Evolutionary conservation across 225 moss, liverwort and hornwort species (phyloP).

Genomic region (Pleurozium schreberi): DNA sequence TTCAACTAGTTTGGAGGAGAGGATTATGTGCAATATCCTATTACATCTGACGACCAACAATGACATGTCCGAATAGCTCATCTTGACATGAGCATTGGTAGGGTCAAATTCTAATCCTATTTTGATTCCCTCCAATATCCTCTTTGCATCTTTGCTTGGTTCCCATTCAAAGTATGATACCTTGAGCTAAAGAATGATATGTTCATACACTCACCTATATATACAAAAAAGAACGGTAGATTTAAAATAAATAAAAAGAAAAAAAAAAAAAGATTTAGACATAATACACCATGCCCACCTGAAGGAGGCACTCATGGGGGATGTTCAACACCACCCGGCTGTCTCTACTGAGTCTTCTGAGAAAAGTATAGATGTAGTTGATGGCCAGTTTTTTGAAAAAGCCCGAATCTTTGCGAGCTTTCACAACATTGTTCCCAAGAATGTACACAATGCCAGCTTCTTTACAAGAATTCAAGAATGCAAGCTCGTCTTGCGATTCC

Average conservation of each 20-base stretch:
- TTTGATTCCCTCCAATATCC: neutral
- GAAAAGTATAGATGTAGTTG: constrained; percentile 61
- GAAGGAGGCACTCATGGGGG: constrained; percentile 85
- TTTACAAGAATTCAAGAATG: constrained; percentile 29
- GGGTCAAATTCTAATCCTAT: neutral
- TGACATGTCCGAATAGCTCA: neutral
- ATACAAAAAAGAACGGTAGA: neutral
- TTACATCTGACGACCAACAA: neutral
- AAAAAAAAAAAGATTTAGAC: constrained; percentile 9
- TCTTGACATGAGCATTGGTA: too few species aligned
- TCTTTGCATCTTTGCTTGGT: neutral
- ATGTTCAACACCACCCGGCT: constrained; percentile 57
- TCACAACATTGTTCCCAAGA: constrained; percentile 65
- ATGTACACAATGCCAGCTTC: constrained; percentile 80
- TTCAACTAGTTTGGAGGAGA: neutral
- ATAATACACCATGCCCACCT: constrained; percentile 92
- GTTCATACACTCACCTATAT: neutral
- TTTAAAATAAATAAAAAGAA: too few species aligned
- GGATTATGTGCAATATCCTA: neutral
- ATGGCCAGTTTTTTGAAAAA: constrained; percentile 59
- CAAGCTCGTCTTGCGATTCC: constrained; percentile 32
- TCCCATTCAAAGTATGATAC: neutral
- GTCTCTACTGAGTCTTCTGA: constrained; percentile 58
- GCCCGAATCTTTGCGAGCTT: constrained; percentile 46
- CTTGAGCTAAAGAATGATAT: neutral